Evolutionary conservation across 2,329 filamentous ascomycete genomes (phyloP).

Genomic region (Trichoderma koningiopsis): DNA sequence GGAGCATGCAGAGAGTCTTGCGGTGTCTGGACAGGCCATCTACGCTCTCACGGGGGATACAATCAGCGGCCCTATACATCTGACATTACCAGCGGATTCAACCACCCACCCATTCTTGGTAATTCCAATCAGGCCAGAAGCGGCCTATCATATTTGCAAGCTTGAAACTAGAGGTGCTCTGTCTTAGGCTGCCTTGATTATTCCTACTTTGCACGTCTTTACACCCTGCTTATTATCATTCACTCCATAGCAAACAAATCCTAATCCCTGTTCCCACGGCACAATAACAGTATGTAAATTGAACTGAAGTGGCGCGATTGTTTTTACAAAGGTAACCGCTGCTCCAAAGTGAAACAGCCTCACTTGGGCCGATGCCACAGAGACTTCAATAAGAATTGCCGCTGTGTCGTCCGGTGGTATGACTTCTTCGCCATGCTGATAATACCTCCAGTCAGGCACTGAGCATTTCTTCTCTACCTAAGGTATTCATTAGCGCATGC

Average conservation of each 20-base stretch:
- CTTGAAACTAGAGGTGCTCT: not conserved
- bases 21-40: not conserved
- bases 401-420: not conserved
- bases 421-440: not conserved
- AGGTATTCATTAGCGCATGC: not conserved
- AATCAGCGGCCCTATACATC: not conserved
- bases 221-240: not conserved
- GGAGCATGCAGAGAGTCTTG: not conserved
- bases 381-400: not conserved
- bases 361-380: not conserved
- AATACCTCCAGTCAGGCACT: not conserved
- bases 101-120: not conserved
- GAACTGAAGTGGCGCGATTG: not conserved
- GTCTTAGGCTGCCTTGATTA: not conserved
- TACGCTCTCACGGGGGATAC: not conserved
- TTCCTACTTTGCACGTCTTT: not conserved
- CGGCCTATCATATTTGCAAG: not conserved
- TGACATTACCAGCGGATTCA: not conserved
- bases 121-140: not conserved
- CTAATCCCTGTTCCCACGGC: not conserved
- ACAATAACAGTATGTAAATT: not conserved
- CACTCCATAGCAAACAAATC: not conserved
- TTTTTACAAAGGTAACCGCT: not conserved
- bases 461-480: not conserved
- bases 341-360: not conserved